Percentiles rank a stretch among this genome's conserved stretches.
Conservation (phyloP, 768 basidiomycete species). For the Pleurotus eryngii region DNA sequence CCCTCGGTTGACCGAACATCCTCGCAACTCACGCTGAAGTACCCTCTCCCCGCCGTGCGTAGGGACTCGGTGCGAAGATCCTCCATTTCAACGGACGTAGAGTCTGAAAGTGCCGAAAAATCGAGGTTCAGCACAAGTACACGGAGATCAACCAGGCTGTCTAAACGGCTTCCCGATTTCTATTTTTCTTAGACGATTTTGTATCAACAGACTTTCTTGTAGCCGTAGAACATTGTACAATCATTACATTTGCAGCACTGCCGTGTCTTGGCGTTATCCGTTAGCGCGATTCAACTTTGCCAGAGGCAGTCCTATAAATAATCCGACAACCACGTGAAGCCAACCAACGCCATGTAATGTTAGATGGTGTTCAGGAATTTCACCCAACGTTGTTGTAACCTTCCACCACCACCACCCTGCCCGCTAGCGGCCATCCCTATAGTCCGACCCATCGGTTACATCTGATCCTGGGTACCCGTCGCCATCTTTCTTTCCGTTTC, state of each 20-base stretch:
- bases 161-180: conserved; percentile 6
- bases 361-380: neutral
- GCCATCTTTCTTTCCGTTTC: neutral
- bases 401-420: neutral
- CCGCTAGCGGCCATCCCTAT: neutral
- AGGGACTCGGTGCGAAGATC: neutral
- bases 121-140: neutral
- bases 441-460: neutral
- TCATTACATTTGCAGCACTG: neutral
- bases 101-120: neutral
- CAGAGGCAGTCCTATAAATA: neutral
- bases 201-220: neutral
- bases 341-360: neutral
- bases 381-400: neutral
- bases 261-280: neutral
- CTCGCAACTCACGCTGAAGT: too few relatives aligned
- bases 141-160: conserved; percentile 1
- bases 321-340: neutral
- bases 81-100: neutral
- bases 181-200: neutral
- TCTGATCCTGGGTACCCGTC: neutral
- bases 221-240: neutral
- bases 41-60: neutral
- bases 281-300: too few relatives aligned
- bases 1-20: neutral